phyloP scores from a whole-genome alignment of 345 rosid species.

The Pistacia vera region DNA sequence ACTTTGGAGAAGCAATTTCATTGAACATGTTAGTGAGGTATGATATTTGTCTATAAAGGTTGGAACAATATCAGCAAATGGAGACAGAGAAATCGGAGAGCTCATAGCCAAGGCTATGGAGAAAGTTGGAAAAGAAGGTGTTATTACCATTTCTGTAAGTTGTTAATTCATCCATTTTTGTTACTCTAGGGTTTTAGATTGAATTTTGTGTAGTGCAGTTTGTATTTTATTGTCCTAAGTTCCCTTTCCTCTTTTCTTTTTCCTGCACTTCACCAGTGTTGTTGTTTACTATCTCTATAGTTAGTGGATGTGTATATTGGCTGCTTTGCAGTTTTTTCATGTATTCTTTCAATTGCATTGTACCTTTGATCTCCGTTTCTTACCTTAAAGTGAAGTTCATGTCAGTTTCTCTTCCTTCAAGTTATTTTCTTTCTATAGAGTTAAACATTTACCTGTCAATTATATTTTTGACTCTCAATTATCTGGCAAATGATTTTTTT shows the following conservation, averaged over 20 bases:
- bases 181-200: background rate
- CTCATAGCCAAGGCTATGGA: constrained; percentile 60
- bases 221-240: background rate
- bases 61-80: constrained; percentile 59
- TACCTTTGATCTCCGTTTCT: background rate
- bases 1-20: background rate
- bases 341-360: background rate
- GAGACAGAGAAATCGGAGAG: constrained; percentile 57
- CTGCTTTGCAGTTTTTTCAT: background rate
- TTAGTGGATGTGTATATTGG: background rate
- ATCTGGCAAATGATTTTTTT: background rate
- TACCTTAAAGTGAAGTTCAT: background rate
- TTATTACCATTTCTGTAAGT: constrained; percentile 48
- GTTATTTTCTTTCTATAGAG: background rate
- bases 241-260: too few relatives aligned
- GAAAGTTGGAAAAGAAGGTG: constrained; percentile 58
- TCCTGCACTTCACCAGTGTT: background rate
- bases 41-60: constrained; percentile 23
- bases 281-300: background rate
- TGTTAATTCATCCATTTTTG: background rate
- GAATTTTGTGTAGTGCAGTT: background rate
- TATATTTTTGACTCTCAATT: background rate
- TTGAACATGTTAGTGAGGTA: background rate
- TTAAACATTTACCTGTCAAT: background rate
- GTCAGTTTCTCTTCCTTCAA: background rate